These are phyloP conservation scores for Phlyctochytrium arcticum DNA, from an alignment of 192 early-diverging fungal species.

Conservation along the genomic window DNA sequence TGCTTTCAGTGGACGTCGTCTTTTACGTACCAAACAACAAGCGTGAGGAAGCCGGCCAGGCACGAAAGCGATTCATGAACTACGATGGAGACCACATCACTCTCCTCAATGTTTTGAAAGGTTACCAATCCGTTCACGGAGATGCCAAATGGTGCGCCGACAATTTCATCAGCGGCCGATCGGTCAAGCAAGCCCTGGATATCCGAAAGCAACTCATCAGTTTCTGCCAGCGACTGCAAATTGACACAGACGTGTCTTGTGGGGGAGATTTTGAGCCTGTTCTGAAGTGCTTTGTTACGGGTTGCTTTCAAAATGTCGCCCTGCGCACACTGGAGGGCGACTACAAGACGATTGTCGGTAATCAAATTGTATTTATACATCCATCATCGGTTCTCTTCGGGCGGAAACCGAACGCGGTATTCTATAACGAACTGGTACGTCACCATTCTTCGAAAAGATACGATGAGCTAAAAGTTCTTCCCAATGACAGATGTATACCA, in stretches of 20 bases:
- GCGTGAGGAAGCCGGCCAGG: conserved; percentile 77
- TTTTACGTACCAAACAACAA: conserved; percentile 82
- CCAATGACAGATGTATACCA: conserved; percentile 64
- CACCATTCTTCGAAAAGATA: not conserved
- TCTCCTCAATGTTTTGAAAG: conserved; percentile 75
- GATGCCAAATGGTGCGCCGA: conserved; percentile 85
- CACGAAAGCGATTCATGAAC: conserved; percentile 75
- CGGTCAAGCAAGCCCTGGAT: conserved; percentile 81
- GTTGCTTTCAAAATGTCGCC: conserved; percentile 89
- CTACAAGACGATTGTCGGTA: conserved; percentile 69
- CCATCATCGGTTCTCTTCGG: conserved; percentile 83
- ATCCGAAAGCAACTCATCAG: conserved; percentile 81
- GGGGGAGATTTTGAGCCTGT: conserved; percentile 72
- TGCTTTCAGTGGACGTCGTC: conserved; percentile 88
- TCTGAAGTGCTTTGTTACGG: conserved; percentile 79
- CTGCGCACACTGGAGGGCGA: conserved; percentile 76
- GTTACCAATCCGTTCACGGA: conserved; percentile 72
- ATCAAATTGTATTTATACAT: conserved; percentile 76
- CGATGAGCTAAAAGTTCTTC: not conserved
- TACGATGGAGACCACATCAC: conserved; percentile 94
- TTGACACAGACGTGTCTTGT: conserved; percentile 60
- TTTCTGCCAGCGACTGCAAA: conserved; percentile 64
- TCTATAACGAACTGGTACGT: conserved; percentile 84
- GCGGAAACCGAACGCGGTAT: conserved; percentile 70
- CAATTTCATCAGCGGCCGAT: conserved; percentile 85